A percentile compares a stretch with the other conserved stretches of the same genome.
Evolutionary conservation across 2,329 filamentous ascomycete genomes (phyloP).

Genomic region (Tolypocladium album): DNA sequence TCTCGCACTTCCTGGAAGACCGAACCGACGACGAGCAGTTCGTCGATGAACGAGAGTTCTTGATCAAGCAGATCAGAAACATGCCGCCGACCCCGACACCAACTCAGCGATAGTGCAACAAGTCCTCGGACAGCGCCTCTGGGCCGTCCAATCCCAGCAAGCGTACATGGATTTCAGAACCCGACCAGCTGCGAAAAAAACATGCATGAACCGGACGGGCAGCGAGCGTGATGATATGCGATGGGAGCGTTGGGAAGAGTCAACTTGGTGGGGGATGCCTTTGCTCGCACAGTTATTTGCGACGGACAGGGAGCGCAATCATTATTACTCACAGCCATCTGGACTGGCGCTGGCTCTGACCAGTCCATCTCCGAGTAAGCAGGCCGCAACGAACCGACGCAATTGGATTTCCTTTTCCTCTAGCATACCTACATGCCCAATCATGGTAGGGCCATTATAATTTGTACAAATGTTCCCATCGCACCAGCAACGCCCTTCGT

Average conservation of each 20-base stretch:
- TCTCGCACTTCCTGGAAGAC: constrained; percentile 87
- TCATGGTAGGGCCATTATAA: background rate
- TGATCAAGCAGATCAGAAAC: constrained; percentile 84
- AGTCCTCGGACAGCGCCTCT: background rate
- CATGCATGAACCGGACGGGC: background rate
- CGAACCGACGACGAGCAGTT: constrained; percentile 97
- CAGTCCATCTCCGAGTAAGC: background rate
- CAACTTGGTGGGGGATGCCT: background rate
- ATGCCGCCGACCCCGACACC: constrained; percentile 49
- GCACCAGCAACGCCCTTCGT: background rate
- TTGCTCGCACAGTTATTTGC: background rate
- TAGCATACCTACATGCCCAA: background rate
- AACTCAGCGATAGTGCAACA: constrained; percentile 28
- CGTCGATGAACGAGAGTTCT: constrained; percentile 92
- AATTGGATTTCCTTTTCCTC: background rate
- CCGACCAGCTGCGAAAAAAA: background rate
- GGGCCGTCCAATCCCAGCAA: background rate
- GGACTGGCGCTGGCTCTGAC: background rate
- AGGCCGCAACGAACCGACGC: background rate
- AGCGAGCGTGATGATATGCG: background rate
- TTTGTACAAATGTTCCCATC: background rate
- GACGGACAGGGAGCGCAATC: background rate
- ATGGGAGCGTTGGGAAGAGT: background rate
- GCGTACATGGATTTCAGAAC: background rate
- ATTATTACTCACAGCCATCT: background rate